A percentile compares a stretch with the other conserved stretches of the same genome.
phyloP scores from a whole-genome alignment of 2,329 filamentous ascomycete genomes.

The Pezicula neosporulosa region DNA sequence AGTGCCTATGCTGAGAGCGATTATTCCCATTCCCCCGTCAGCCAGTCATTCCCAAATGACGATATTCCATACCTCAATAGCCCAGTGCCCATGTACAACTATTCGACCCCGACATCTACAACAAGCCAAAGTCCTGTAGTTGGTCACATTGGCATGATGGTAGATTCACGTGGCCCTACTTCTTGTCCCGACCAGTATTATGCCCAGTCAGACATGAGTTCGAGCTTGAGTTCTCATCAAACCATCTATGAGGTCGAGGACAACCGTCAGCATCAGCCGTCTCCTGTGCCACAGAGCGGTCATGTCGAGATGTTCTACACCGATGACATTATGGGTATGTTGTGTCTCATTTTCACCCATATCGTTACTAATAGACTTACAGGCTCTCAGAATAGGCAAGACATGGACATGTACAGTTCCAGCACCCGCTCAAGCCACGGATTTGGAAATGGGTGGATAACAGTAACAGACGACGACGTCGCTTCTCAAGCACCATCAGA shows the following conservation, averaged over 20 bases:
- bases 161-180: constrained; percentile 51
- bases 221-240: constrained; percentile 56
- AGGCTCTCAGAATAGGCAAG: constrained; percentile 16
- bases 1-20: constrained; percentile 50
- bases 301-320: constrained; percentile 3
- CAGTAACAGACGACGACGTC: constrained; percentile 28
- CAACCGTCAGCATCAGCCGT: constrained; percentile 22
- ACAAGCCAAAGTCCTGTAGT: constrained; percentile 53
- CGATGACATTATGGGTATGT: constrained; percentile 30
- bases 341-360: constrained; percentile 1
- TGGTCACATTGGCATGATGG: constrained; percentile 40
- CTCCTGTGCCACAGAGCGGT: constrained; percentile 12
- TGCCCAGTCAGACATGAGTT: constrained; percentile 56
- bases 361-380: constrained; percentile 10
- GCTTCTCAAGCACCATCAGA: constrained; percentile 25
- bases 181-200: constrained; percentile 61
- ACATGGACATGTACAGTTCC: constrained; percentile 25
- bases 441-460: constrained; percentile 24
- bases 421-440: constrained; percentile 25
- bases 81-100: constrained; percentile 56
- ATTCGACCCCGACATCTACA: constrained; percentile 46
- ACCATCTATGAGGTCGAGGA: constrained; percentile 48
- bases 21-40: constrained; percentile 51
- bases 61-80: constrained; percentile 54
- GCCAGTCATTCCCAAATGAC: constrained; percentile 50